Base-by-base conservation (phyloP, 163 green algal genomes). In the Scenedesmus sp. region DNA sequence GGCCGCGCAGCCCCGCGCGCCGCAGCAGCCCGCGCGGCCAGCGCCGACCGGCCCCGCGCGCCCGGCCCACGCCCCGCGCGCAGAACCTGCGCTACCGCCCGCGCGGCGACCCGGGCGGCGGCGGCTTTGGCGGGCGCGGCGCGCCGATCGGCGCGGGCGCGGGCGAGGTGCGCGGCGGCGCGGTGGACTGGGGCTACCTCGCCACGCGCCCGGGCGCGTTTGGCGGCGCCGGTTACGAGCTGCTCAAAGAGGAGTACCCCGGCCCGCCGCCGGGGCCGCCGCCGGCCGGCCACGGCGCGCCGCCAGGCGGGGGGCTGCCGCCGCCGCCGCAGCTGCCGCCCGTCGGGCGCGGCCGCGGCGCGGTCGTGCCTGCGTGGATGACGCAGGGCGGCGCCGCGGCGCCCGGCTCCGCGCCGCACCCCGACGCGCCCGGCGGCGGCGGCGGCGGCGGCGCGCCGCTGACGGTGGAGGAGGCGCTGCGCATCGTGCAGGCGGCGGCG, bases 141-240 rank as follows among this genome's bases (percentile, higher is more conserved):
- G 63, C 26, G 6, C 58, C 58, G 6, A 84, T 90, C 13, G 87
- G 83, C 7, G 70, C 84, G 4, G 20, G 56, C 1, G 86, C 81
- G 1, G 85, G 75, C 0, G 70, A 75, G 17, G 78, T 88, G n/a
- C 66, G 73, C 48, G 88, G 87, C 15, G 82, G 79, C 42, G 76
- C 66, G 3, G 66, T 94, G 18, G 83, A 92, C n/a, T 94, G 89
- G 89, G 89, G 89, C 24, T 85, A 93, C 50, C 60, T 93, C 9
- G 81, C 78, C 15, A 86, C 80, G 0, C 77, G 88, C 17, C 67
- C 45, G 36, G 29, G 83, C 51, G 72, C 65, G 28, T 69, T 60
- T 73, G 67, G 77, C 24, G 39, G 42, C 28, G 26, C 33, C 22
- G 50, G 64, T 1, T 81, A 81, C 65, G 64, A 83, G 39, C 18